Evolutionary conservation across 345 rosid genomes (phyloP), one percentile per base, ranked within the genome.

Genomic region (Theobroma cacao): DNA sequence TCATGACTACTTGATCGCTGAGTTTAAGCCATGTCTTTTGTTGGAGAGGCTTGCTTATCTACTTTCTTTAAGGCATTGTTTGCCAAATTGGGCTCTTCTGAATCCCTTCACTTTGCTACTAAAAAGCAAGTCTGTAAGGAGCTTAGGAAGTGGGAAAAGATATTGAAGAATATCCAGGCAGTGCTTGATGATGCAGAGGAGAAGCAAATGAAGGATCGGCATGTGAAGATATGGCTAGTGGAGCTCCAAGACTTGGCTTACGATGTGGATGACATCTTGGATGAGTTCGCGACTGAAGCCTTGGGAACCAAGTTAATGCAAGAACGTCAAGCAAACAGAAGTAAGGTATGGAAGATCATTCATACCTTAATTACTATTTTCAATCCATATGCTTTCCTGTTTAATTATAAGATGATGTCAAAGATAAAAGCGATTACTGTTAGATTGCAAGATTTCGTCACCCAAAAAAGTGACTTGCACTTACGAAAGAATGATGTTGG

Each of bases 181-280:
- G 79, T 75, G 31, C 75, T 84, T 11, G 53, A 47, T 7, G 80
- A 79, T 74, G 84, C 79, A 30, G 87, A 84, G 74, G 79, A 75
- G 69, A 76, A 76, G 68, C 80, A 76, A 65, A 26, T 67, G 72
- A 76, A 24, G 30, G 62, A 66, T n/a, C 61, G 24, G 2, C 6
- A 36, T 0, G 68, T 63, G 26, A 66, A 70, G 15, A 1, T 15
- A 7, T 81, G 86, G 80, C 17, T 81, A 43, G 26, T n/a, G 10
- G 56, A 82, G n/a, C 77, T 70, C 74, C 55, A 36, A 22, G 79
- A 81, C 41, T 43, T 76, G 56, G 43, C 65, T 4, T 84, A 79
- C 38, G 81, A 84, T 2, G 63, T 75, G 0, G 84, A 82, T 15
- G 85, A 84, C 72, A 30, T 84, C 13, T 41, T 84, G 34, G 84